phyloP scores from a whole-genome alignment of 2,329 filamentous ascomycete species.

The Sphaerulina vaccinii region DNA sequence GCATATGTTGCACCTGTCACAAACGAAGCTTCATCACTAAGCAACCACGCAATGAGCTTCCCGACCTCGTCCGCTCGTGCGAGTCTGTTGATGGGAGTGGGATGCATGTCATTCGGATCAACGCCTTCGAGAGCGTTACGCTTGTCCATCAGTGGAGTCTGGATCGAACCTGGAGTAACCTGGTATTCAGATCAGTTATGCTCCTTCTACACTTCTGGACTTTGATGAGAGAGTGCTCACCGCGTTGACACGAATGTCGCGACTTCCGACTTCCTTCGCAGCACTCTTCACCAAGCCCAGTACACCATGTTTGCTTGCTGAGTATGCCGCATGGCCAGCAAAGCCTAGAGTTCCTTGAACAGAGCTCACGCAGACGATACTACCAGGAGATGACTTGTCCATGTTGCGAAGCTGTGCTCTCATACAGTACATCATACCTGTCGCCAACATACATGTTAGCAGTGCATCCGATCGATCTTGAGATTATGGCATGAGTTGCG shows the following conservation, averaged over 20 bases:
- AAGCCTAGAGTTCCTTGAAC: conserved; percentile 45
- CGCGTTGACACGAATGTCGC: conserved; percentile 32
- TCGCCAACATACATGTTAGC: background rate
- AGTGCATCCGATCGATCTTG: background rate
- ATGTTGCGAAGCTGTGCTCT: conserved; percentile 50
- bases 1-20: conserved; percentile 50
- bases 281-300: conserved; percentile 29
- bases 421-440: conserved; percentile 51
- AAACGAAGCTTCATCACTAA: conserved; percentile 49
- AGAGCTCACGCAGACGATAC: conserved; percentile 51
- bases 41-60: conserved; percentile 47
- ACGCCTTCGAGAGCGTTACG: conserved; percentile 33
- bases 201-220: too few species aligned
- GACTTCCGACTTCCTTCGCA: conserved; percentile 33
- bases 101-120: conserved; percentile 20
- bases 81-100: conserved; percentile 29
- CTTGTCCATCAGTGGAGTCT: conserved; percentile 33
- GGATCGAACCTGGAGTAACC: conserved; percentile 22
- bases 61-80: conserved; percentile 28
- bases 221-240: too few species aligned
- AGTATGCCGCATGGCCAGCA: conserved; percentile 32
- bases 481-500: conserved; percentile 22
- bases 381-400: conserved; percentile 45
- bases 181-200: background rate
- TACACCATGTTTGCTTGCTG: conserved; percentile 33